phyloP scores from a whole-genome alignment of 2,329 filamentous ascomycete genomes.

The Alternaria postmessia region DNA sequence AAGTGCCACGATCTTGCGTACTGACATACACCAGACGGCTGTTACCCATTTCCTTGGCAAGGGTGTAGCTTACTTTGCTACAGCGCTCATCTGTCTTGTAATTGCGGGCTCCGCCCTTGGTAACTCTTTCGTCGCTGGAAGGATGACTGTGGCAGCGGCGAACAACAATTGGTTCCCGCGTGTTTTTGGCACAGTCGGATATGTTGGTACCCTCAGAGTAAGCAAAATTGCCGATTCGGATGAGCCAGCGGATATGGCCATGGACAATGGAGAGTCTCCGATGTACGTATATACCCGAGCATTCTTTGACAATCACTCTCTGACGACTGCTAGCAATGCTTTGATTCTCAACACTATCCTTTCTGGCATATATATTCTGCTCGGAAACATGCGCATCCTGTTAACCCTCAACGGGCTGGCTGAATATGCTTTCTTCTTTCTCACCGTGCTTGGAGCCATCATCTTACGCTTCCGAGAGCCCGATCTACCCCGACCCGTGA shows the following conservation, averaged over 20 bases:
- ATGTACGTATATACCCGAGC: conserved; percentile 30
- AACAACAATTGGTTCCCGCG: conserved; percentile 46
- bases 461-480: conserved; percentile 67
- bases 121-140: conserved; percentile 69
- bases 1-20: background rate
- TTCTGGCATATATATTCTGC: conserved; percentile 66
- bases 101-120: conserved; percentile 69
- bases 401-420: conserved; percentile 59
- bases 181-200: conserved; percentile 38
- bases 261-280: conserved; percentile 48
- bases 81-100: conserved; percentile 65
- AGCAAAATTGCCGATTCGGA: conserved; percentile 14
- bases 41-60: conserved; percentile 62
- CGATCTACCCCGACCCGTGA: conserved; percentile 63
- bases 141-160: conserved; percentile 68
- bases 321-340: conserved; percentile 35
- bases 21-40: conserved; percentile 33
- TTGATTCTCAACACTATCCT: conserved; percentile 44
- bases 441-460: conserved; percentile 68
- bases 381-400: conserved; percentile 69
- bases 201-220: conserved; percentile 40
- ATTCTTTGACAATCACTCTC: background rate
- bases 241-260: conserved; percentile 29
- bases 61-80: conserved; percentile 61
- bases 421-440: conserved; percentile 69